Percentiles rank a stretch among this genome's conserved stretches.
Evolutionary conservation across 2,329 filamentous ascomycete genomes (phyloP).

Genomic region (Penicillium sp.): DNA sequence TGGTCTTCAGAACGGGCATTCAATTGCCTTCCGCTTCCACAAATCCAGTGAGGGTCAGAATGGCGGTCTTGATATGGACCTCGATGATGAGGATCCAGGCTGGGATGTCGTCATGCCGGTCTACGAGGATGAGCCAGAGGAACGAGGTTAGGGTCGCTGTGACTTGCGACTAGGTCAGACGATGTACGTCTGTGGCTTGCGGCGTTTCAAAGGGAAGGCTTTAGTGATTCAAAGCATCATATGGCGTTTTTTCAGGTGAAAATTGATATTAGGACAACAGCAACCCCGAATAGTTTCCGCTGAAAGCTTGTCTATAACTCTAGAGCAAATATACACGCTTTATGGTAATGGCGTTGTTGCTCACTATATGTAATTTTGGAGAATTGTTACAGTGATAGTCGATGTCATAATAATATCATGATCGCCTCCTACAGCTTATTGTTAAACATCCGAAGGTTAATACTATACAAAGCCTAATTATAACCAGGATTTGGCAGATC

Average conservation of each 20-base stretch:
- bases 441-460: not conserved
- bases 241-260: not conserved
- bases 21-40: constrained; percentile 38
- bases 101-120: constrained; percentile 39
- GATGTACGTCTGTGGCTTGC: not conserved
- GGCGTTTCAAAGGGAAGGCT: not conserved
- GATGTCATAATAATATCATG: not conserved
- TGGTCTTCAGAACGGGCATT: constrained; percentile 30
- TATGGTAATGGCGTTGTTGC: not conserved
- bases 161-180: not conserved
- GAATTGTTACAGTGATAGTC: not conserved
- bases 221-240: not conserved
- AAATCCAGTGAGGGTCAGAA: constrained; percentile 14
- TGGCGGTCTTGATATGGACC: constrained; percentile 24
- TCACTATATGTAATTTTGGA: too few relatives aligned
- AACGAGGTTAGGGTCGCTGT: constrained; percentile 2
- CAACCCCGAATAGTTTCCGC: not conserved
- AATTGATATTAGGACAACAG: not conserved
- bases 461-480: not conserved
- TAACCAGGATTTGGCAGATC: not conserved
- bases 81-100: constrained; percentile 31
- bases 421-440: not conserved
- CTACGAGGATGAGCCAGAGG: constrained; percentile 34
- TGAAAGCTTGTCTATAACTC: not conserved
- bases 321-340: not conserved